Evolutionary conservation across 371 early-diverging fungal species (phyloP), one percentile per base, ranked within the genome.

Genomic region (Mucor mucedo): DNA sequence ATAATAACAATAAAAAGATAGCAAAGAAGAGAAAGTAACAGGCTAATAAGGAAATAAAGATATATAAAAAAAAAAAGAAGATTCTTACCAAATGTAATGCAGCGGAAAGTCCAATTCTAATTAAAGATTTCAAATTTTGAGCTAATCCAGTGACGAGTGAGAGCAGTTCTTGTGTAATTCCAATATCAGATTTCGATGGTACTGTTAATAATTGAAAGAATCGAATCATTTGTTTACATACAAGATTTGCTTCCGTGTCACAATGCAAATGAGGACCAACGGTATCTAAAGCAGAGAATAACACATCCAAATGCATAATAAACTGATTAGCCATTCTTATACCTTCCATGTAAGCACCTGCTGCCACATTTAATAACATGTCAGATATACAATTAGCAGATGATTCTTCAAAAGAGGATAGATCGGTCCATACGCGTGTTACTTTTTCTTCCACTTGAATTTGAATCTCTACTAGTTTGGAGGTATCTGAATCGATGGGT

Each of bases 351-450:
- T 90, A 93, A 38, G 86, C 77, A 11, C 90, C 89, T 52, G 91
- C 90, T 13, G 97, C 93, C n/a, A 97, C 91, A 59, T 95, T 91
- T 52, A 95, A 71, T 27, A 98, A 79, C 93, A 97, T 98, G 50
- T 96, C 95, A 0, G 95, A 95, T 40, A 98, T 97, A 76, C 95
- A 96, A 11, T 94, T 93, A 3, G 98, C 97, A 0, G 96, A 90
- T 3, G 96, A 95, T 65, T 97, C 98, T 75, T 98, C 98, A 76
- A 96, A 98, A 2, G 91, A 91, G 5, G 95, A 93, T 28, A 98
- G 77, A 13, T 95, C 93, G 3, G 92, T 88, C 88, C 96, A 92
- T 59, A 98, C 95, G 45, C 91, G 87, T 41, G 85, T 89, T 5
- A 92, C 92, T 72, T 92, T 91, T 52, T 93, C 87, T 53, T 95